Evolutionary conservation across 2,329 filamentous ascomycete species (phyloP).

Genomic region (Didymella keratinophila): DNA sequence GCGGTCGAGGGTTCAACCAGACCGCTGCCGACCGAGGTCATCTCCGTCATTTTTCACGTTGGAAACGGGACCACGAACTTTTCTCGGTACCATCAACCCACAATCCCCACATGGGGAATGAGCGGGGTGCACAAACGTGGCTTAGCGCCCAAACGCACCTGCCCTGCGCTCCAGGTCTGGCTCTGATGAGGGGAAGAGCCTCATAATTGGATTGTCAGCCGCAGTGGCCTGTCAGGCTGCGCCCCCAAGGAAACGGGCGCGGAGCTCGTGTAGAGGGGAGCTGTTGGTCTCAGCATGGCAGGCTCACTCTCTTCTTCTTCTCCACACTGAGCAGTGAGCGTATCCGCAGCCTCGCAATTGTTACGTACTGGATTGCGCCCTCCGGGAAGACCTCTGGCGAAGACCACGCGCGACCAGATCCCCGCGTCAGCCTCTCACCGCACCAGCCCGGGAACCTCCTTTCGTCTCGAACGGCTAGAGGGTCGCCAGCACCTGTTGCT

Average conservation of each 20-base stretch:
- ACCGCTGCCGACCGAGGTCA: constrained; percentile 16
- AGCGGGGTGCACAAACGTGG: constrained; percentile 13
- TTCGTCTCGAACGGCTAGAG: constrained; percentile 12
- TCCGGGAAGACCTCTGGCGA: constrained; percentile 16
- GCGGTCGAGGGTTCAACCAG: neutral
- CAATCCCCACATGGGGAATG: constrained; percentile 16
- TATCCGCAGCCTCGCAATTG: constrained; percentile 8
- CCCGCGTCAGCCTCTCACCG: constrained; percentile 24
- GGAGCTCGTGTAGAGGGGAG: constrained; percentile 15
- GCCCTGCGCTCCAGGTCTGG: constrained; percentile 16
- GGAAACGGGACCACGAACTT: constrained; percentile 10
- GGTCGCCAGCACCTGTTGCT: constrained; percentile 8
- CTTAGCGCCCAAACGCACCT: neutral
- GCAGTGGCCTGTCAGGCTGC: constrained; percentile 24
- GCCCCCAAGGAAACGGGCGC: constrained; percentile 13
- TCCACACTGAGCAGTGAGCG: constrained; percentile 16
- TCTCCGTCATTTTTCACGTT: constrained; percentile 10
- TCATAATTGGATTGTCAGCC: constrained; percentile 25
- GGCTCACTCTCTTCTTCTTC: constrained; percentile 4
- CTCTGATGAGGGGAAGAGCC: constrained; percentile 19
- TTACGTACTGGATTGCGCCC: constrained; percentile 21
- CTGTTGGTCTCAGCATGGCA: constrained; percentile 8
- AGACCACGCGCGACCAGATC: constrained; percentile 18
- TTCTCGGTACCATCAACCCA: neutral
- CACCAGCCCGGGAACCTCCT: constrained; percentile 19